Evolutionary conservation across 331 rosid genomes (phyloP), one percentile per base, ranked within the genome.

Genomic region (Phaseolus coccineus): DNA sequence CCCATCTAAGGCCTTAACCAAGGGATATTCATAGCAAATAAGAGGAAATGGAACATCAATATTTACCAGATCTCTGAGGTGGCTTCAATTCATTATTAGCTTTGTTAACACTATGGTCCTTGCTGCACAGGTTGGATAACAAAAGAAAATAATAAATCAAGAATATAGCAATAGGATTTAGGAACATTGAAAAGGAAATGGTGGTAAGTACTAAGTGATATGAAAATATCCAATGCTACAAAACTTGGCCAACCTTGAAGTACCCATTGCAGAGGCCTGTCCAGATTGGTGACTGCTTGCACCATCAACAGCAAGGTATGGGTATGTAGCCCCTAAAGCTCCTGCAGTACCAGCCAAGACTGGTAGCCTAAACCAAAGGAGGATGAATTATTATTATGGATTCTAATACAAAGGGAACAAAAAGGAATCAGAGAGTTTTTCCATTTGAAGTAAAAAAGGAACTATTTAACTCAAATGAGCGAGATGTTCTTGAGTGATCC

Each of bases 41-140:
- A 19, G 52, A 28, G 62, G 74, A 53, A 73, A 27, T 44, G 28
- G 37, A 58, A 5, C 10, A 66, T 77, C 47, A 70, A 74, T 40
- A 47, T 71, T 71, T 92, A 92, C 97, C 97, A 79, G 94, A 81
- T 85, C 75, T 87, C 73, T 88, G 88, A 42, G 94, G 86, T 76
- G 94, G 90, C 88, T 88, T 94, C 88, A 81, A 86, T 83, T 89
- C 98, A 55, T 70, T 87, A 68, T 77, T 85, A 79, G 85, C 77
- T 88, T 92, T 88, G 69, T 71, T 85, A 74, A 76, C 74, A 82
- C 71, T 83, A 39, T 69, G 66, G 63, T 91, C 98, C 85, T 91
- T 90, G 91, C 98, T 94, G 88, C 85, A 86, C 53, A 71, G 68
- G 31, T 81, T 77, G 3, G 30, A 24, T 24, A 8, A 24, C 62